These are phyloP conservation scores for Prunus mongolica DNA, from an alignment of 306 rosid genomes.

Conservation along the genomic window DNA sequence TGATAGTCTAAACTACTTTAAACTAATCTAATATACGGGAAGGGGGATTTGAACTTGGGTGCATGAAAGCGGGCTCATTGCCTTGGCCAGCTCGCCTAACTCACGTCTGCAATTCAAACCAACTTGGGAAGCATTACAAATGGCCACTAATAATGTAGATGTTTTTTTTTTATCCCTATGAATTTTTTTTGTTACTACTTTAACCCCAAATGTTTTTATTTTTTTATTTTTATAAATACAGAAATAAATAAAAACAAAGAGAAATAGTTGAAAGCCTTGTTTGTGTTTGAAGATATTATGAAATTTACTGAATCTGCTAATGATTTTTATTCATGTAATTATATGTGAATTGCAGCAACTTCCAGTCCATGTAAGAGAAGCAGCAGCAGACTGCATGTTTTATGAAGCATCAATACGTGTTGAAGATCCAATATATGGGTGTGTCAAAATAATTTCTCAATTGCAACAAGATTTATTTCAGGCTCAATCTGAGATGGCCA, in stretches of 20 bases:
- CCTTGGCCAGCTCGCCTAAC: too few relatives aligned
- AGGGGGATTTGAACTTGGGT: background rate
- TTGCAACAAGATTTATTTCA: background rate
- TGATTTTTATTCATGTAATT: background rate
- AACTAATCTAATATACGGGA: background rate
- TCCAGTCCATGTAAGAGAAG: background rate
- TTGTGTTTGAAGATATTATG: background rate
- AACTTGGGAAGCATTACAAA: too few relatives aligned
- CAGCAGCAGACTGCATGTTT: constrained; percentile 1
- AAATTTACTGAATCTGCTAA: background rate
- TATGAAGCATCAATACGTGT: background rate
- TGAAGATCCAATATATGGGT: background rate
- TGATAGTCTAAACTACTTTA: too few relatives aligned
- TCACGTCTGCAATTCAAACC: too few relatives aligned
- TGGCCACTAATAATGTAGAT: too few relatives aligned
- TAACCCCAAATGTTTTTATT: background rate
- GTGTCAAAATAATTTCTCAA: background rate
- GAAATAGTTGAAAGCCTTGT: background rate
- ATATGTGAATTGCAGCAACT: background rate
- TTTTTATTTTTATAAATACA: too few relatives aligned
- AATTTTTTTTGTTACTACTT: background rate
- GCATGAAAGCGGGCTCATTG: too few relatives aligned
- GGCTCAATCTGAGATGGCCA: background rate
- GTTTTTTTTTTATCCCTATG: too few relatives aligned
- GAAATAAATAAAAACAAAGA: background rate